phyloP scores from a whole-genome alignment of 2,329 filamentous ascomycete species.

The Amylocarpus encephaloides region DNA sequence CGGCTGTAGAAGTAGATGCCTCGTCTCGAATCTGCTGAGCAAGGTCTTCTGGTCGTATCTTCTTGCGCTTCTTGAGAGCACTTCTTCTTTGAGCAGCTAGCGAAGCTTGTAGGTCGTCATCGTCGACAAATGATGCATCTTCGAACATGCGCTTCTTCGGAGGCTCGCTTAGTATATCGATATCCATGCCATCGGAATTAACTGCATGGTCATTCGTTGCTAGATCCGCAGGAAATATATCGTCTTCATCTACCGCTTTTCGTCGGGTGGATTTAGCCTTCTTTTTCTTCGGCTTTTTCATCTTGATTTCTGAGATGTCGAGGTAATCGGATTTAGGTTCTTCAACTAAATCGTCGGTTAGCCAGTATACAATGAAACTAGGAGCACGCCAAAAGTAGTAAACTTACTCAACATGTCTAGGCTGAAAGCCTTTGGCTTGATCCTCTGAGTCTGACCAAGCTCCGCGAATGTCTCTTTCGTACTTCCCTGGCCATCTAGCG shows the following conservation, averaged over 20 bases:
- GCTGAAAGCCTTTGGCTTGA: slow-evolving; percentile 65
- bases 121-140: slow-evolving; percentile 71
- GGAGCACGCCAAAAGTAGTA: background rate
- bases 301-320: slow-evolving; percentile 78
- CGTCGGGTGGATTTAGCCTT: slow-evolving; percentile 71
- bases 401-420: slow-evolving; percentile 61
- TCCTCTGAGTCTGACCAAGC: slow-evolving; percentile 45
- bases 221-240: slow-evolving; percentile 42
- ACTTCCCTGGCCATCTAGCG: slow-evolving; percentile 70
- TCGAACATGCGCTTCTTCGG: slow-evolving; percentile 59
- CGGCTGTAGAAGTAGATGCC: slow-evolving; percentile 46
- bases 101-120: slow-evolving; percentile 85
- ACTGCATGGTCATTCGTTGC: slow-evolving; percentile 24
- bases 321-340: slow-evolving; percentile 78
- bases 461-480: slow-evolving; percentile 54
- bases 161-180: slow-evolving; percentile 52
- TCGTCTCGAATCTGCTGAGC: slow-evolving; percentile 71
- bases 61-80: slow-evolving; percentile 89
- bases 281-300: slow-evolving; percentile 93
- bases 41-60: slow-evolving; percentile 76
- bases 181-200: slow-evolving; percentile 60
- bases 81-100: slow-evolving; percentile 76
- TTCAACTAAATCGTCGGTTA: slow-evolving; percentile 45
- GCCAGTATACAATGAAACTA: slow-evolving; percentile 19
- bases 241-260: slow-evolving; percentile 59